Evolutionary conservation across 2,329 filamentous ascomycete species (phyloP).

Genomic region (Colletotrichum zoysiae): DNA sequence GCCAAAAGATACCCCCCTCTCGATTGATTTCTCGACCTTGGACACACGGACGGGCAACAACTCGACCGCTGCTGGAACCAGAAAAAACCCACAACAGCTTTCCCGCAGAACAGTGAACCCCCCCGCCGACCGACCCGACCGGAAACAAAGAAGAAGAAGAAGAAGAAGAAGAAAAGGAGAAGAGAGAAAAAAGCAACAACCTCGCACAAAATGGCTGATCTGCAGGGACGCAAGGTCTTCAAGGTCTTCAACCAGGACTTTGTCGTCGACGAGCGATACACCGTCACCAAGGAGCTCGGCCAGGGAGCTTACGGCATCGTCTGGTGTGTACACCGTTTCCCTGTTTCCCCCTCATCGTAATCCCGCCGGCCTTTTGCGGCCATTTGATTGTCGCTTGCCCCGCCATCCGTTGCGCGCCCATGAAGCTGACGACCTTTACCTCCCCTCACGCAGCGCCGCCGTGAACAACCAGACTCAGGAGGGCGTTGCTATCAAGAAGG

Average conservation of each 20-base stretch:
- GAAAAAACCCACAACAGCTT: slow-evolving; percentile 17
- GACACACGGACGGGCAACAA: slow-evolving; percentile 13
- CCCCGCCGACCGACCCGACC: background rate
- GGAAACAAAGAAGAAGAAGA: background rate
- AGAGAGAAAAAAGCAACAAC: background rate
- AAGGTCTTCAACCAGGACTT: slow-evolving; percentile 99
- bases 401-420: slow-evolving; percentile 36
- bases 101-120: slow-evolving; percentile 15
- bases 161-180: too few species aligned
- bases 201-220: slow-evolving; percentile 54
- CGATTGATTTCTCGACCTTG: slow-evolving; percentile 35
- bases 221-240: slow-evolving; percentile 84
- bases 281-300: slow-evolving; percentile 97
- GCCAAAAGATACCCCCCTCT: slow-evolving; percentile 42
- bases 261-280: slow-evolving; percentile 97
- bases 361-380: slow-evolving; percentile 1
- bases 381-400: slow-evolving; percentile 37
- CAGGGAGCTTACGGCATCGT: slow-evolving; percentile 99
- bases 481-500: slow-evolving; percentile 98
- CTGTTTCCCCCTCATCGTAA: slow-evolving; percentile 20
- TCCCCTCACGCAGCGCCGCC: slow-evolving; percentile 74
- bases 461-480: slow-evolving; percentile 92
- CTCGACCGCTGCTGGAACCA: slow-evolving; percentile 2
- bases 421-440: slow-evolving; percentile 33
- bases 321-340: slow-evolving; percentile 73